These are phyloP conservation scores for Linanthus parryae DNA, from an alignment of 148 eudicot genomes.

Conservation along the genomic window DNA sequence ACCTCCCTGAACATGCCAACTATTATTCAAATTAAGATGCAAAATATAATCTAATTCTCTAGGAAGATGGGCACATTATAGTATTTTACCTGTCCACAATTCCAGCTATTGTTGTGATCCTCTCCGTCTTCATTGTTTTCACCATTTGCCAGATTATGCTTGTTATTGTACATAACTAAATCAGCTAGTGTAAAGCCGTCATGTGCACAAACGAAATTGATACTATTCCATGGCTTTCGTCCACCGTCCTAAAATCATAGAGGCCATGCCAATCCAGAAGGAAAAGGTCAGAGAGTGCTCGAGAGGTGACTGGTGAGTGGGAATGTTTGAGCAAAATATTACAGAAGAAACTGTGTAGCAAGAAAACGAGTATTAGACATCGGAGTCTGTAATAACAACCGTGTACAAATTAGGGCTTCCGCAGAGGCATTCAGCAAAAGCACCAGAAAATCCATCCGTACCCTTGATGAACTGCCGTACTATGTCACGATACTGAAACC, in stretches of 20 bases:
- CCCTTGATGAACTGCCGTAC: slow-evolving; percentile 94
- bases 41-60: too few species aligned
- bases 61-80: too few species aligned
- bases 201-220: slow-evolving; percentile 90
- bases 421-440: slow-evolving; percentile 97
- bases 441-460: slow-evolving; percentile 95
- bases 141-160: slow-evolving; percentile 92
- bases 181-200: slow-evolving; percentile 98
- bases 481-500: slow-evolving; percentile 80
- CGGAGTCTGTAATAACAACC: too few species aligned
- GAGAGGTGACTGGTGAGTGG: background rate
- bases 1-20: too few species aligned
- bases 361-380: too few species aligned
- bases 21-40: too few species aligned
- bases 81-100: slow-evolving; percentile 86
- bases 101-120: slow-evolving; percentile 96
- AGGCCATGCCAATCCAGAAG: background rate
- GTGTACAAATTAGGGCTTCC: slow-evolving; percentile 93
- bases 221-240: slow-evolving; percentile 97
- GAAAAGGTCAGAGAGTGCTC: background rate
- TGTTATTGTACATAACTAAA: slow-evolving; percentile 79
- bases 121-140: slow-evolving; percentile 99
- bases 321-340: background rate
- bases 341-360: background rate
- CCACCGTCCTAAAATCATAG: slow-evolving; percentile 58